These are phyloP conservation scores for Leccinellum rugosiceps DNA, from an alignment of 768 basidiomycete genomes.

Conservation along the genomic window DNA sequence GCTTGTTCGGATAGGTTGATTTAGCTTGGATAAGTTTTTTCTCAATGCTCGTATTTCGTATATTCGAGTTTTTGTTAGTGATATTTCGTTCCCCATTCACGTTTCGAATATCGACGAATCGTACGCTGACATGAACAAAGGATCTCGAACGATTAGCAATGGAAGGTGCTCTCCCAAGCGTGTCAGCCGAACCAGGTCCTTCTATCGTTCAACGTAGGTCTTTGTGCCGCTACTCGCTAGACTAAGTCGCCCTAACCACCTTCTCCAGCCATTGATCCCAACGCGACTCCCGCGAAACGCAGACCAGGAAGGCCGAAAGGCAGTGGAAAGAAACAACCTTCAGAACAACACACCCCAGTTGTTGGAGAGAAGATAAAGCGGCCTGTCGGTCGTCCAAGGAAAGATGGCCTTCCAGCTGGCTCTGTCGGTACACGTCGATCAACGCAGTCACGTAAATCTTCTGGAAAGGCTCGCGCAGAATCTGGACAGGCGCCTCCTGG, in stretches of 20 bases:
- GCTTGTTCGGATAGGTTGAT: slow-evolving; percentile 27
- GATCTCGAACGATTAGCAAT: slow-evolving; percentile 16
- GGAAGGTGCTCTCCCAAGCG: slow-evolving; percentile 25
- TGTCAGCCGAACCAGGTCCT: slow-evolving; percentile 26
- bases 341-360: slow-evolving; percentile 33
- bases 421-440: slow-evolving; percentile 51
- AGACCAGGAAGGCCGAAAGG: slow-evolving; percentile 77
- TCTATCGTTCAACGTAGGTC: slow-evolving; percentile 27
- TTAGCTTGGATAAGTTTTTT: slow-evolving; percentile 34
- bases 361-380: slow-evolving; percentile 60
- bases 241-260: slow-evolving; percentile 8
- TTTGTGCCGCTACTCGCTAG: not conserved
- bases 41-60: slow-evolving; percentile 27
- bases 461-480: slow-evolving; percentile 27
- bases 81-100: slow-evolving; percentile 24
- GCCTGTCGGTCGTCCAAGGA: slow-evolving; percentile 77
- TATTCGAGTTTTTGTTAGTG: slow-evolving; percentile 31
- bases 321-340: slow-evolving; percentile 64
- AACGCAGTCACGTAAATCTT: slow-evolving; percentile 39
- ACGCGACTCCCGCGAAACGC: slow-evolving; percentile 48
- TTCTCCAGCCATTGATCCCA: slow-evolving; percentile 25
- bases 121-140: slow-evolving; percentile 27
- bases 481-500: slow-evolving; percentile 24
- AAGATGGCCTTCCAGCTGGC: slow-evolving; percentile 79
- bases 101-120: slow-evolving; percentile 18